A percentile compares a stretch with the other conserved stretches of the same genome.
Evolutionary conservation across 78 protist species (phyloP).

Genomic region (Dictyostelium purpureum): DNA sequence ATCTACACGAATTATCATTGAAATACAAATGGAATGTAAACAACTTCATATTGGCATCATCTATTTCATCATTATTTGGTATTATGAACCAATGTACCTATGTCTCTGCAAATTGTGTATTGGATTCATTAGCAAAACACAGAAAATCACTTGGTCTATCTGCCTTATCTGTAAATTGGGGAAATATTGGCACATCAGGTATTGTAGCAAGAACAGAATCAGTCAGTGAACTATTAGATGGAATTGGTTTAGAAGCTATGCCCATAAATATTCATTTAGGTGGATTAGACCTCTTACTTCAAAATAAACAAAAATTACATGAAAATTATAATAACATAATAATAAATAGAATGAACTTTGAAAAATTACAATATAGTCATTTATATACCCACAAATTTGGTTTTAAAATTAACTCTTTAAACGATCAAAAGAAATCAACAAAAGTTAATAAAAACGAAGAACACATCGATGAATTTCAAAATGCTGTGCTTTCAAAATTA

Average conservation of each 20-base stretch:
- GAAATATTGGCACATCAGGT: constrained; percentile 57
- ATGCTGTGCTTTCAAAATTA: too few species aligned
- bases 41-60: constrained; percentile 68
- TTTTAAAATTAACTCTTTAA: too few species aligned
- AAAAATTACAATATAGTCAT: too few species aligned
- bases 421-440: too few species aligned
- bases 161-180: constrained; percentile 46
- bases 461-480: too few species aligned
- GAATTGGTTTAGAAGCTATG: background rate
- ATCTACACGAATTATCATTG: constrained; percentile 49
- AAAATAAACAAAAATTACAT: background rate
- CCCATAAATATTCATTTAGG: constrained; percentile 18
- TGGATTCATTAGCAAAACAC: constrained; percentile 53
- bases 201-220: constrained; percentile 19
- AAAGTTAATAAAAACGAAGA: too few species aligned
- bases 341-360: too few species aligned
- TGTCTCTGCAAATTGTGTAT: constrained; percentile 82
- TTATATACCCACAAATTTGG: too few species aligned
- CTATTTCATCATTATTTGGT: constrained; percentile 58
- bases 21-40: background rate
- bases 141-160: constrained; percentile 52
- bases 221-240: background rate
- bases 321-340: too few species aligned
- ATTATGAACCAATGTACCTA: constrained; percentile 72
- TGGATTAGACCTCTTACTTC: background rate